A percentile compares a stretch with the other conserved stretches of the same genome.
Conservation (phyloP, 495 filamentous ascomycete genomes). For the Usnea hakonensis region DNA sequence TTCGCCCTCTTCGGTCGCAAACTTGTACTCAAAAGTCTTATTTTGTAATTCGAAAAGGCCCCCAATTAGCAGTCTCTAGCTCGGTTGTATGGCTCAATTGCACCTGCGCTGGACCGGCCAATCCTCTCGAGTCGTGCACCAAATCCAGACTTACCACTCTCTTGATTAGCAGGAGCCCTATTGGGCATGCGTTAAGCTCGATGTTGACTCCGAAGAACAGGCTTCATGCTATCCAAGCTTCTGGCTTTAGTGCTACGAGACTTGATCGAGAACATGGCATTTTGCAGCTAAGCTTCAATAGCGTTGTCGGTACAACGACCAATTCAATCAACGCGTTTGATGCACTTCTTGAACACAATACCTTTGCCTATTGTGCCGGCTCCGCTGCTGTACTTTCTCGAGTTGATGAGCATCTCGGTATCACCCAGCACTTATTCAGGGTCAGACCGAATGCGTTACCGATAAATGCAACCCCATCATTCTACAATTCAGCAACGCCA, state of each 20-base stretch:
- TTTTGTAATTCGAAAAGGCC: not conserved
- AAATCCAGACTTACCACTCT: not conserved
- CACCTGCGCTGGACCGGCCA: not conserved
- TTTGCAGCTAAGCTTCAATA: constrained; percentile 55
- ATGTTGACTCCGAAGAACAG: constrained; percentile 18
- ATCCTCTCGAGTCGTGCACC: not conserved
- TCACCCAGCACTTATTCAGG: constrained; percentile 82
- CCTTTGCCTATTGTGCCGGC: constrained; percentile 85
- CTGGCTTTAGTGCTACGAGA: not conserved
- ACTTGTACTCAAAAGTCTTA: not conserved
- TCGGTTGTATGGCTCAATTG: not conserved
- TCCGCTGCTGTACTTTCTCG: constrained; percentile 87
- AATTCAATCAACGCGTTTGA: constrained; percentile 81
- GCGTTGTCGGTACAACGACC: constrained; percentile 84
- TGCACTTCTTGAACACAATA: constrained; percentile 55
- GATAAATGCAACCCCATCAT: constrained; percentile 47
- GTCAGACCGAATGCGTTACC: constrained; percentile 73
- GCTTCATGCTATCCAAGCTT: constrained; percentile 6
- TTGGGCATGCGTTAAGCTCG: constrained; percentile 16
- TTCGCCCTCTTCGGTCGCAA: not conserved
- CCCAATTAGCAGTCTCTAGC: not conserved
- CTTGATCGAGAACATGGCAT: constrained; percentile 8
- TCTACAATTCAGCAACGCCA: constrained; percentile 56
- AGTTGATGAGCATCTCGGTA: constrained; percentile 59
- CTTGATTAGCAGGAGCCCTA: constrained; percentile 14